A percentile compares a stretch with the other conserved stretches of the same genome.
Conservation (phyloP, 2,329 filamentous ascomycete genomes). For the Albifimbria verrucaria region DNA sequence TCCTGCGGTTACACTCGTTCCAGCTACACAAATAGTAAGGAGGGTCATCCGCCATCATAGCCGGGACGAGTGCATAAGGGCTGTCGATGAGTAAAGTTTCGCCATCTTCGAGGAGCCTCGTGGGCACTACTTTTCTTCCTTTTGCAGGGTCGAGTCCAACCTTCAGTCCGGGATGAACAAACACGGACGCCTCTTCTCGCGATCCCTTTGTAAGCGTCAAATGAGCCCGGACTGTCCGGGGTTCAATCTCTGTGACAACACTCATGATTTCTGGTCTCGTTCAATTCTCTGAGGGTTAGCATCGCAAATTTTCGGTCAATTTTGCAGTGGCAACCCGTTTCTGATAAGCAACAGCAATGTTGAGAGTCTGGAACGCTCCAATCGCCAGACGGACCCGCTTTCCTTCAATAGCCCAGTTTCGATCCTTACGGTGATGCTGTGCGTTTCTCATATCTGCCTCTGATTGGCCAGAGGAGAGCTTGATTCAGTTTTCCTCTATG, state of each 20-base stretch:
- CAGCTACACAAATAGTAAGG: constrained; percentile 7
- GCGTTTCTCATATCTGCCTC: background rate
- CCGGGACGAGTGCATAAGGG: constrained; percentile 10
- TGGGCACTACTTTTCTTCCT: constrained; percentile 6
- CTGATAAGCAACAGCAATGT: background rate
- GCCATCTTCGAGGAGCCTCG: constrained; percentile 3
- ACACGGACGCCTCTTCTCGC: constrained; percentile 9
- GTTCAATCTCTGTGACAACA: background rate
- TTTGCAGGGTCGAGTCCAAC: constrained; percentile 3
- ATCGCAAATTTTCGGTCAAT: background rate
- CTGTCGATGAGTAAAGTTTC: constrained; percentile 7
- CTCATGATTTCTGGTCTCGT: background rate
- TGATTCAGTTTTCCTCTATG: no score
- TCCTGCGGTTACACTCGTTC: constrained; percentile 6
- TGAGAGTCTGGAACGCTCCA: background rate
- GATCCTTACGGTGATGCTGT: background rate
- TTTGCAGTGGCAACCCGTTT: background rate
- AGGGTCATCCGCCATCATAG: constrained; percentile 9
- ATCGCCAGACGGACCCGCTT: background rate
- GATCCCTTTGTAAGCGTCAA: constrained; percentile 38
- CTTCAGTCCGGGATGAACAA: constrained; percentile 5
- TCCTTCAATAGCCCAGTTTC: background rate
- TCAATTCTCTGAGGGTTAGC: background rate
- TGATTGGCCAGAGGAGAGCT: background rate
- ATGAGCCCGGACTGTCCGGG: background rate